These are phyloP conservation scores for Isatis tinctoria DNA, from an alignment of 345 rosid species.

Conservation along the genomic window DNA sequence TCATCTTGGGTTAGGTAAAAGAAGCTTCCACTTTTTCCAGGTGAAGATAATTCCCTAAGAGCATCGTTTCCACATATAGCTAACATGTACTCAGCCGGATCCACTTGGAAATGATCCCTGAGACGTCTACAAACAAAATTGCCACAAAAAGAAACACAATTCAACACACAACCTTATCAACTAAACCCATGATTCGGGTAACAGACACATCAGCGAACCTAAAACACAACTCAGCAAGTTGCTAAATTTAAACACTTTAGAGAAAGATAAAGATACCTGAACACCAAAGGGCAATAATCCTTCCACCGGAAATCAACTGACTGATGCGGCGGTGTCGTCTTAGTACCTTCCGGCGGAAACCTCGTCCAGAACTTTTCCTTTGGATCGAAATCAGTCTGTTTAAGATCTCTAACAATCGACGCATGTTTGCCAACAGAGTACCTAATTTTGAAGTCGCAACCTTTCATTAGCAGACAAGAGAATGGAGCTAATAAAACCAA, in stretches of 20 bases:
- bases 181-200: conserved; percentile 2
- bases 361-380: conserved; percentile 97
- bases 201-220: conserved; percentile 17
- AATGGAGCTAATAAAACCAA: not conserved
- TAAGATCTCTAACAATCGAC: conserved; percentile 49
- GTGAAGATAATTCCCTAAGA: conserved; percentile 94
- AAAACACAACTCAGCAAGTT: conserved; percentile 6
- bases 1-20: conserved; percentile 98
- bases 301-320: conserved; percentile 93
- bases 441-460: conserved; percentile 35
- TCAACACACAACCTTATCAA: conserved; percentile 10
- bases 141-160: conserved; percentile 22
- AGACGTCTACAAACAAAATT: conserved; percentile 54
- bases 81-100: conserved; percentile 92
- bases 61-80: conserved; percentile 97
- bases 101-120: conserved; percentile 83
- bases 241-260: not conserved
- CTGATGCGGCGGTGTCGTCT: conserved; percentile 85
- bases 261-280: conserved; percentile 45
- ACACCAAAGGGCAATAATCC: conserved; percentile 92
- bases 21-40: conserved; percentile 98
- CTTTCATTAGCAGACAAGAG: not conserved
- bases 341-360: conserved; percentile 93
- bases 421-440: conserved; percentile 86
- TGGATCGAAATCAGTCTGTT: conserved; percentile 75